Percentiles rank a stretch among this genome's conserved stretches.
These are phyloP conservation scores for Citrus medica DNA, from an alignment of 345 rosid species.

Conservation along the genomic window DNA sequence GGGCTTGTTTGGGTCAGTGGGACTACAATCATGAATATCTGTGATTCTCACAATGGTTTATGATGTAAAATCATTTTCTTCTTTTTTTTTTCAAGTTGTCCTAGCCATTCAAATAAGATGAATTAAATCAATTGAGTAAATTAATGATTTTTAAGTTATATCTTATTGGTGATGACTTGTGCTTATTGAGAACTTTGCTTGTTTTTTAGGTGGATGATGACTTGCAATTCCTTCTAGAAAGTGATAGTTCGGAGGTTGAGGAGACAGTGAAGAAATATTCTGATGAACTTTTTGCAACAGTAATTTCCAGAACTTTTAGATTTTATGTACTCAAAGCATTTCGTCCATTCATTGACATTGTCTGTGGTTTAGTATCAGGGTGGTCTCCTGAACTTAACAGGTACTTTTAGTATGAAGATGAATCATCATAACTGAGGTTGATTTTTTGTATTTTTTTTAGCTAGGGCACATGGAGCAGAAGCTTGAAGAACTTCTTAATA, in stretches of 20 bases:
- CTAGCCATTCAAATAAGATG: not conserved
- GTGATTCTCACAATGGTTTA: not conserved
- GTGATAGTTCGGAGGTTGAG: slow-evolving; percentile 28
- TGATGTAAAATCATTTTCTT: not conserved
- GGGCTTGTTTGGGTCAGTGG: not conserved
- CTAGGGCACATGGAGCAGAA: slow-evolving; percentile 48
- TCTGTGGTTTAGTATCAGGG: not conserved
- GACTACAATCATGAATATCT: not conserved
- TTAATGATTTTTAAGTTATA: not conserved
- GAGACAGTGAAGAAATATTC: slow-evolving; percentile 45
- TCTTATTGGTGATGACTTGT: not conserved
- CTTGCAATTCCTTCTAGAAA: slow-evolving; percentile 41
- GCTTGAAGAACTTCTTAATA: slow-evolving; percentile 49
- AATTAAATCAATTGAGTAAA: not conserved
- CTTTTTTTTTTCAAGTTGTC: too few species aligned
- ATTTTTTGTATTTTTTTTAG: slow-evolving; percentile 21
- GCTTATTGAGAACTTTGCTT: not conserved
- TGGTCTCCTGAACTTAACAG: not conserved
- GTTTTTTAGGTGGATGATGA: slow-evolving; percentile 39
- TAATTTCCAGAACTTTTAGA: slow-evolving; percentile 26
- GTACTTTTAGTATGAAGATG: not conserved
- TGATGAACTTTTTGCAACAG: slow-evolving; percentile 35
- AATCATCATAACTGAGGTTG: not conserved
- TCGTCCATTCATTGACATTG: not conserved
- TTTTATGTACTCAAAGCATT: not conserved